Evolutionary conservation across 108 stramenopile genomes (phyloP).

Genomic region (Skeletonema marinoi): DNA sequence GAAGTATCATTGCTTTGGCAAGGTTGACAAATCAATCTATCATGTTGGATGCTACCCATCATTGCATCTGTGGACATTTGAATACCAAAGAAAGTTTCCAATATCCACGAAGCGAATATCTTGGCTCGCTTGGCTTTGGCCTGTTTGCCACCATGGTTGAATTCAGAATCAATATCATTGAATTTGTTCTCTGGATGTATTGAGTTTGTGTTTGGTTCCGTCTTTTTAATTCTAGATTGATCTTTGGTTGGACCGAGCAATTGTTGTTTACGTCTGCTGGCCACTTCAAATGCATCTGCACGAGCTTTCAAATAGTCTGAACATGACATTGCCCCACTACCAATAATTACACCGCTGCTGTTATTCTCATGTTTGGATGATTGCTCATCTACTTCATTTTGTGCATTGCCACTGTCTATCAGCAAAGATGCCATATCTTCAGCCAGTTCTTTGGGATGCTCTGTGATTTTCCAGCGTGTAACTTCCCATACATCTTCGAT

Average conservation of each 20-base stretch:
- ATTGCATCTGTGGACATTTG: not conserved
- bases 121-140: constrained; percentile 59
- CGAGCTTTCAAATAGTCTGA: constrained; percentile 63
- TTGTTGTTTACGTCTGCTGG: not conserved
- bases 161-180: not conserved
- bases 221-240: not conserved
- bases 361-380: not conserved
- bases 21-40: constrained; percentile 6
- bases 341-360: constrained; percentile 13
- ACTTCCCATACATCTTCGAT: constrained; percentile 34
- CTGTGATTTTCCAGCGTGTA: constrained; percentile 52
- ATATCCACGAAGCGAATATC: constrained; percentile 69
- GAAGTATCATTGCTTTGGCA: constrained; percentile 1
- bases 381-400: not conserved
- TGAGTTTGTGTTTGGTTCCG: not conserved
- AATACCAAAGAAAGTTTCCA: constrained; percentile 39
- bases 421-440: constrained; percentile 36
- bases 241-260: constrained; percentile 34
- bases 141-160: constrained; percentile 54
- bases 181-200: not conserved
- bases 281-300: constrained; percentile 21
- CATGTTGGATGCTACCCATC: not conserved
- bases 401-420: not conserved
- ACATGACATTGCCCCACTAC: constrained; percentile 57
- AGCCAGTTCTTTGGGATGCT: constrained; percentile 60